Conservation (phyloP, 2,329 filamentous ascomycete genomes). For the Colletotrichum zoysiae region DNA sequence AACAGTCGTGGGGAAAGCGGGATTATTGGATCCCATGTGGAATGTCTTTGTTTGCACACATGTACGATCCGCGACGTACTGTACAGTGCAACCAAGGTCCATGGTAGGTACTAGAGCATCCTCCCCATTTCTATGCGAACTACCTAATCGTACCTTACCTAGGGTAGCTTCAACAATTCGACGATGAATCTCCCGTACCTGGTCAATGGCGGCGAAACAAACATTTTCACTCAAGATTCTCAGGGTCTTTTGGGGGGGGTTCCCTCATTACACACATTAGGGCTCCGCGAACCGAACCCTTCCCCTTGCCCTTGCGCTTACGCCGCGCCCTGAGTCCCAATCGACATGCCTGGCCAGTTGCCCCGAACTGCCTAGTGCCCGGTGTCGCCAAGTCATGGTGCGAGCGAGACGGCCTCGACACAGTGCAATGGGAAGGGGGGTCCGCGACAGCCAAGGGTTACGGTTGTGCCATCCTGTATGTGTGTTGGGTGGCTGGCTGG, state of each 20-base stretch:
- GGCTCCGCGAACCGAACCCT: slow-evolving; percentile 37
- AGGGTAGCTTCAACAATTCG: not conserved
- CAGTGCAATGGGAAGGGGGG: not conserved
- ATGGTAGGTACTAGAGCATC: not conserved
- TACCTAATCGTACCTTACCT: too few relatives aligned
- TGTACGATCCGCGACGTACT: too few relatives aligned
- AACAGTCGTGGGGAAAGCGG: slow-evolving; percentile 2
- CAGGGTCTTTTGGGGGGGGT: slow-evolving; percentile 30
- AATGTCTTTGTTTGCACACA: not conserved
- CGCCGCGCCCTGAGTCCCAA: slow-evolving; percentile 16
- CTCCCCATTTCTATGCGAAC: too few relatives aligned
- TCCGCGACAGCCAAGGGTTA: not conserved
- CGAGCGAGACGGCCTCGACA: not conserved
- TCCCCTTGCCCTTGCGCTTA: not conserved
- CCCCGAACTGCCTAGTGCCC: slow-evolving; percentile 26
- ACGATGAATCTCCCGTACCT: not conserved
- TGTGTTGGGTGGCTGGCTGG: slow-evolving; percentile 1
- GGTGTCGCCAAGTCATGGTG: slow-evolving; percentile 26
- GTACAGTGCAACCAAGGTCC: too few relatives aligned
- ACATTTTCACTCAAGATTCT: slow-evolving; percentile 1
- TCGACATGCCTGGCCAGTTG: slow-evolving; percentile 4
- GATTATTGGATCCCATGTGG: not conserved
- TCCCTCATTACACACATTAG: slow-evolving; percentile 25
- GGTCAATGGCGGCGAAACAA: not conserved
- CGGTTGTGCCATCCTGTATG: not conserved